These are phyloP conservation scores for Trypanosoma congolense DNA, from an alignment of 208 protist genomes.

Conservation along the genomic window DNA sequence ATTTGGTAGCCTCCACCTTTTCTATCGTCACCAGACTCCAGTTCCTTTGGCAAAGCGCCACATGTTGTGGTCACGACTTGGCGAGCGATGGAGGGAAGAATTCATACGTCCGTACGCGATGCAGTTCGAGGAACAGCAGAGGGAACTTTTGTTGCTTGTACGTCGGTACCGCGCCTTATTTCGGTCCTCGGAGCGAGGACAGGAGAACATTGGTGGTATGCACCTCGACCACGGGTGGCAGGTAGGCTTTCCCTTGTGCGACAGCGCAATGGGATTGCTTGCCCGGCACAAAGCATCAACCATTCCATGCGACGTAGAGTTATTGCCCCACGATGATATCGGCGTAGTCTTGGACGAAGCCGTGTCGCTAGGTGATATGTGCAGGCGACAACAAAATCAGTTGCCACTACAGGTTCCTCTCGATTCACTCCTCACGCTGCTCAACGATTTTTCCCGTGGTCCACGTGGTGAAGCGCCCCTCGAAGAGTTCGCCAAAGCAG, in stretches of 20 bases:
- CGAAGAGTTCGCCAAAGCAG: constrained; percentile 33
- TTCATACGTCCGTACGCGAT: constrained; percentile 27
- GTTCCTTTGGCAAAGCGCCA: constrained; percentile 19
- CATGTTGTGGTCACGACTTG: constrained; percentile 40
- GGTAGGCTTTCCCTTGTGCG: background rate
- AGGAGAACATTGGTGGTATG: background rate
- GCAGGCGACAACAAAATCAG: background rate
- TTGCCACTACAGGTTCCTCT: constrained; percentile 16
- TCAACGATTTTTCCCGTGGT: constrained; percentile 22
- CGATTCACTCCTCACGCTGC: constrained; percentile 26
- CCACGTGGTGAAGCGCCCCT: constrained; percentile 22
- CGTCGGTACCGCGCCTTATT: constrained; percentile 18
- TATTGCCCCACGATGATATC: constrained; percentile 26
- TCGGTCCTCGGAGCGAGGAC: constrained; percentile 8
- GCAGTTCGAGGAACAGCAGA: constrained; percentile 30
- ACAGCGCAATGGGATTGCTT: constrained; percentile 17
- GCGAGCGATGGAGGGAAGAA: constrained; percentile 38
- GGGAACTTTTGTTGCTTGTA: constrained; percentile 34
- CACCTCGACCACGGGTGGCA: background rate
- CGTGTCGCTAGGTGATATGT: background rate
- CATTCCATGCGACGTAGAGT: constrained; percentile 10
- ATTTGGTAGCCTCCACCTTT: constrained; percentile 29
- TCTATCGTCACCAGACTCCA: constrained; percentile 7
- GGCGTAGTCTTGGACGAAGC: background rate
- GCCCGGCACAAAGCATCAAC: background rate